Percentiles rank a stretch among this genome's conserved stretches.
Evolutionary conservation across 2,329 filamentous ascomycete genomes (phyloP).

Genomic region (Aureobasidium namibiae): DNA sequence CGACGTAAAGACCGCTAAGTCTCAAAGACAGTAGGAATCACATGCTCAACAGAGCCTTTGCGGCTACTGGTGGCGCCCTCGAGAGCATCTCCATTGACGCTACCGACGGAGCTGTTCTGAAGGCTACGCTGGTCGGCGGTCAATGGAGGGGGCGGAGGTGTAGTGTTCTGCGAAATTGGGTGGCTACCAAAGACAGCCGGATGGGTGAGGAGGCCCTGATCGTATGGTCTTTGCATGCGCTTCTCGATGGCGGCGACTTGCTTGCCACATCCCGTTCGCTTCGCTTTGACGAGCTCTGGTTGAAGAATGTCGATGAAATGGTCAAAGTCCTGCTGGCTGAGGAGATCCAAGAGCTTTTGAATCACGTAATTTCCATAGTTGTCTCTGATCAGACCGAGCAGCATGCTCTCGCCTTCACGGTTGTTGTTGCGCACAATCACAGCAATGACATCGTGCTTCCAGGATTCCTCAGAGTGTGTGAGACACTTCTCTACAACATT

Average conservation of each 20-base stretch:
- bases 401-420: constrained; percentile 53
- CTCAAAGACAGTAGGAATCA: not conserved
- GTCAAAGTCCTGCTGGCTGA: constrained; percentile 31
- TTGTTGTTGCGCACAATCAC: constrained; percentile 51
- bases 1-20: not conserved
- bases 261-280: constrained; percentile 34
- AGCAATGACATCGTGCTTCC: constrained; percentile 59
- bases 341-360: constrained; percentile 65
- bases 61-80: constrained; percentile 25
- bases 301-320: constrained; percentile 33
- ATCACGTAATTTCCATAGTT: constrained; percentile 95
- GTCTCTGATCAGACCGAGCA: constrained; percentile 76
- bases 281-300: constrained; percentile 38
- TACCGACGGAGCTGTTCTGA: constrained; percentile 16
- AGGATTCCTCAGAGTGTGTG: constrained; percentile 57
- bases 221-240: constrained; percentile 34
- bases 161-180: not conserved
- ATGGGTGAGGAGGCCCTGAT: constrained; percentile 23
- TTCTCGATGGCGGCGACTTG: constrained; percentile 40
- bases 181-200: not conserved
- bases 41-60: constrained; percentile 17
- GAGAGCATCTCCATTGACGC: constrained; percentile 27
- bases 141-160: constrained; percentile 9
- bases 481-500: constrained; percentile 97
- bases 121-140: constrained; percentile 15